A percentile compares a stretch with the other conserved stretches of the same genome.
phyloP scores from a whole-genome alignment of 2,329 filamentous ascomycete species.

The Hypoxylon sp. region DNA sequence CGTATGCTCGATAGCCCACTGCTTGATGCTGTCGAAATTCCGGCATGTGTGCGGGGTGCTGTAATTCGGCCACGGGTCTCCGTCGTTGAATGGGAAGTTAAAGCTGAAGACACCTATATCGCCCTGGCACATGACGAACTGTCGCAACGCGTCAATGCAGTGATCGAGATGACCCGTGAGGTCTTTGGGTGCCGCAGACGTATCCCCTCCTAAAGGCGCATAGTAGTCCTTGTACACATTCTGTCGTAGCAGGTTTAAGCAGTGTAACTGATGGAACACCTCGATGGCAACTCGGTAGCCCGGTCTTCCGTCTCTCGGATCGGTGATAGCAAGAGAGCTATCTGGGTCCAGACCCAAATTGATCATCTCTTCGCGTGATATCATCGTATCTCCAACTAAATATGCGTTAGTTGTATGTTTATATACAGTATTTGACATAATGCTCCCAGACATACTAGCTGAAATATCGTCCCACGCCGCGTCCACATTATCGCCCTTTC shows the following conservation, averaged over 20 bases:
- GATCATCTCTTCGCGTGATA: slow-evolving; percentile 67
- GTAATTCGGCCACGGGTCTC: slow-evolving; percentile 69
- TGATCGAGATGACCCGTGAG: slow-evolving; percentile 66
- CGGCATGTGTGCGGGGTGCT: slow-evolving; percentile 68
- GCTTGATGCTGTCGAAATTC: slow-evolving; percentile 66
- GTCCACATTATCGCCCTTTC: slow-evolving; percentile 69
- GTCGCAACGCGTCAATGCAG: slow-evolving; percentile 67
- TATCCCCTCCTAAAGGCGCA: slow-evolving; percentile 63
- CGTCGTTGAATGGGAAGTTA: slow-evolving; percentile 62
- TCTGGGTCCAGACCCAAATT: slow-evolving; percentile 66
- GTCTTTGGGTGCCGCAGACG: slow-evolving; percentile 60
- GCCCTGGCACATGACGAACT: slow-evolving; percentile 69
- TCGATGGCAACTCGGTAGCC: slow-evolving; percentile 73
- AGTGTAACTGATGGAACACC: slow-evolving; percentile 70
- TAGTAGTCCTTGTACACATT: slow-evolving; percentile 66
- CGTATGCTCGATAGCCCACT: slow-evolving; percentile 68
- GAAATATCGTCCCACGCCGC: slow-evolving; percentile 65
- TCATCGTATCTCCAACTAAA: slow-evolving; percentile 72
- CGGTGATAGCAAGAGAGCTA: slow-evolving; percentile 67
- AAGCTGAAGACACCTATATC: slow-evolving; percentile 70
- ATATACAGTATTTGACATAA: background rate
- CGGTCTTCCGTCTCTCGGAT: slow-evolving; percentile 68
- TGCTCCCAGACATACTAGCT: slow-evolving; percentile 45
- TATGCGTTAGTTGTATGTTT: slow-evolving; percentile 9
- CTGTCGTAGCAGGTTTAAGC: slow-evolving; percentile 64